Base-by-base conservation (phyloP, 1,139 yeast species). In the Meyerozyma sp. region DNA sequence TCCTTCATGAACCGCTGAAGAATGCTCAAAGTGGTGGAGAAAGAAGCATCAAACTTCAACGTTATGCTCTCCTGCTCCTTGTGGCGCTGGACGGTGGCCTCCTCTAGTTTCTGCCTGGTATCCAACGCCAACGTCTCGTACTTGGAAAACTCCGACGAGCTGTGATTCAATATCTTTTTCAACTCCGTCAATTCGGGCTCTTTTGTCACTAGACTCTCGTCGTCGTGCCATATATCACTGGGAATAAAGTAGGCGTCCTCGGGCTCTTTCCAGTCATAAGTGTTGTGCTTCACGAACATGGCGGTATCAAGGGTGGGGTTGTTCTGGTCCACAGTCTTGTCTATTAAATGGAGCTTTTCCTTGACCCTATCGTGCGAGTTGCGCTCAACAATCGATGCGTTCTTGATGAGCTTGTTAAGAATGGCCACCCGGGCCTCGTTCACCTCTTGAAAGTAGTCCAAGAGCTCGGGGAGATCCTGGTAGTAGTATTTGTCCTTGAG, bases 141-240 rank as follows among this genome's bases (percentile, higher is more conserved):
- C 38, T 64, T 70, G 28, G 70, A 65, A 49, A 80, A 80, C 9
- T 66, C 71, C 8, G 66, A 55, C 40, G 77, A 68, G 5, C 84
- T 70, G 39, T 67, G 61, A 42, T 77, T 77, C 47, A 93, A 70
- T 44, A 73, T 68, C 47, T 77, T 75, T 56, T 85, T 82, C 57
- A 93, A 70, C 42, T 75, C 79, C 14, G 81, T 74, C 50, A 89
- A 70, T 53, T 89, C 93, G 1, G 77, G 76, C 36, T 79, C 82
- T 16, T 77, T 75, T 2, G 79, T 75, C 13, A 82, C 70, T 67
- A 93, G 80, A 40, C 79, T 71, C 50, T 90, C 96, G 62, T 93
- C 97, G 57, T 93, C 98, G 63, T 91, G 98, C 98, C 98, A 94
- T 41, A 94, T 85, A 29, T 91, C 82, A 35, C 95, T 83, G 1